Base-by-base conservation (phyloP, 768 basidiomycete genomes). In the Asterophora lycoperdoides region DNA sequence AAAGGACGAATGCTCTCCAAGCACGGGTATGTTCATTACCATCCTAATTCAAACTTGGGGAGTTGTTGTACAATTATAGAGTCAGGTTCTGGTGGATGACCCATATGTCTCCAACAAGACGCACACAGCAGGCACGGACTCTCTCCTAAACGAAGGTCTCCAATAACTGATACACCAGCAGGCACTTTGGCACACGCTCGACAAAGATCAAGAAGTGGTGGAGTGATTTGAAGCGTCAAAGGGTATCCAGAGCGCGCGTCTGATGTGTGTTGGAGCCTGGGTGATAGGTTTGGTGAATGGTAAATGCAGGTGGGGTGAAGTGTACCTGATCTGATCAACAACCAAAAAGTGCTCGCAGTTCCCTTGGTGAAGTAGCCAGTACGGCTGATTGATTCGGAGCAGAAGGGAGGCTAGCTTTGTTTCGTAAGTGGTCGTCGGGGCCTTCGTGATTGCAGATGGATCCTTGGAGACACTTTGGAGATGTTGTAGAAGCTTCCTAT, bases 271-370 rank as follows among this genome's bases (percentile, higher is more conserved):
- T 73, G 68, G 15, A 84, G 63, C 55, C 89, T 92, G 50, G 29
- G 39, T 6, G 44, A 11, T 44, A 34, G 46, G 53, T 47, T n/a
- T 52, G 41, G 37, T 34, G 13, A 15, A 17, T 30, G 9, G 10
- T 20, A 17, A 44, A 23, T 48, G 42, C 8, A 14, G 14, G 18
- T 29, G 48, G 19, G 44, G 13, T 28, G 20, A 26, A 20, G 28
- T 46, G 64, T 56, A 80, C 90, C 91, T 76, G 52, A 93, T 83
- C 53, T 86, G 77, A 51, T 89, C 81, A 33, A 92, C 53, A 17
- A 85, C 76, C 17, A 90, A 55, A 61, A 83, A 87, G 59, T 93
- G 90, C 56, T 91, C 88, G 59, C 90, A 93, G 56, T 80, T 84
- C 29, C 89, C 90, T 46, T 77, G 76, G 58, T 93, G 90, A 14